These are phyloP conservation scores for Xylaria hypoxylon DNA, from an alignment of 2,329 filamentous ascomycete genomes.

Conservation along the genomic window DNA sequence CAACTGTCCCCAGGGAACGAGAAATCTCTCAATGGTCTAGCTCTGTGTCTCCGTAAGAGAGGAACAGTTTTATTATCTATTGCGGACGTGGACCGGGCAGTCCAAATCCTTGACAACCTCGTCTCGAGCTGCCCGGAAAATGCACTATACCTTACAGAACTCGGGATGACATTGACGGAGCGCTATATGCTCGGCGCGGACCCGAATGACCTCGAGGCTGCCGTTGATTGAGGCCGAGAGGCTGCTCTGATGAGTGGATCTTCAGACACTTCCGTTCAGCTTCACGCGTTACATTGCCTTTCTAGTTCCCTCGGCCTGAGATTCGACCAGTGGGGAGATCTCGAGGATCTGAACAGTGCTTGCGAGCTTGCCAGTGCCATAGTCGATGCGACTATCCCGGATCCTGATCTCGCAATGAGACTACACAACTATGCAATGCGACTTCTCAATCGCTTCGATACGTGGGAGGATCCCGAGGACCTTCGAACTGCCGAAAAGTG, in stretches of 20 bases:
- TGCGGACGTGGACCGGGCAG: conserved; percentile 2
- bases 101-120: conserved; percentile 2
- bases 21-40: conserved; percentile 1
- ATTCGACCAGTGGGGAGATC: not conserved
- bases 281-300: conserved; percentile 8
- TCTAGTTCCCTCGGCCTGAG: conserved; percentile 2
- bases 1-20: conserved; percentile 1
- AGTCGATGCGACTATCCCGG: conserved; percentile 1
- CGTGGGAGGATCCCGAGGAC: conserved; percentile 7
- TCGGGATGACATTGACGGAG: conserved; percentile 5
- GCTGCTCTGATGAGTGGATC: conserved; percentile 2
- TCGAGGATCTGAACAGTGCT: too few relatives aligned
- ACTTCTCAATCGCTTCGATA: conserved; percentile 7
- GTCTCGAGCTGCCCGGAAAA: conserved; percentile 6
- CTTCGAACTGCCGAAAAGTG: conserved; percentile 5
- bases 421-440: conserved; percentile 8
- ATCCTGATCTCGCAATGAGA: conserved; percentile 3
- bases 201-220: conserved; percentile 7
- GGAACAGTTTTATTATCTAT: conserved; percentile 8
- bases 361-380: too few relatives aligned
- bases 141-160: conserved; percentile 7
- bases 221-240: conserved; percentile 4
- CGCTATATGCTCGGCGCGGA: conserved; percentile 5
- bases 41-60: conserved; percentile 7
- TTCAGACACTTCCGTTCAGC: conserved; percentile 5